Conservation (phyloP, 2,329 filamentous ascomycete genomes). For the Sporothrix mexicana region DNA sequence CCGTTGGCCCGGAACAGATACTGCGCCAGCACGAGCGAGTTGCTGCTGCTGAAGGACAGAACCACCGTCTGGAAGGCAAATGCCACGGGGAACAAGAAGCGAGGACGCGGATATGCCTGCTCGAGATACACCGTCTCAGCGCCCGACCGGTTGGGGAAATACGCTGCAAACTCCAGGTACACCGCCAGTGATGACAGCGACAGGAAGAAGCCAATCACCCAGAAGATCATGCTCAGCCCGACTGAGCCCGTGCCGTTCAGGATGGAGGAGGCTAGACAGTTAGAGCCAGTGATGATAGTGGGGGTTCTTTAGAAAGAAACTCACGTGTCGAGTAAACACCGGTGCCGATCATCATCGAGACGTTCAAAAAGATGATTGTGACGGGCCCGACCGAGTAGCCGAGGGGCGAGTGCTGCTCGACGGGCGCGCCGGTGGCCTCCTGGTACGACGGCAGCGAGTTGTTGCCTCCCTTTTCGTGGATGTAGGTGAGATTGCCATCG, state of each 20-base stretch:
- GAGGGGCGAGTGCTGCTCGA: conserved; percentile 64
- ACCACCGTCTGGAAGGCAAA: conserved; percentile 69
- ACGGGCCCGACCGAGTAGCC: conserved; percentile 63
- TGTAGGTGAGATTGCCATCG: conserved; percentile 31
- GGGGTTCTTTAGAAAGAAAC: conserved; percentile 40
- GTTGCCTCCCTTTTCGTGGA: conserved; percentile 39
- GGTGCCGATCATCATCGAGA: conserved; percentile 67
- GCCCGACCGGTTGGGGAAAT: conserved; percentile 70
- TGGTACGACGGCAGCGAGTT: conserved; percentile 46
- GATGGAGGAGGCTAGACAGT: conserved; percentile 59
- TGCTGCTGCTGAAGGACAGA: conserved; percentile 69
- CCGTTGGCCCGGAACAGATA: conserved; percentile 67
- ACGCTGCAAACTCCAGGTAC: conserved; percentile 68
- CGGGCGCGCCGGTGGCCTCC: conserved; percentile 65
- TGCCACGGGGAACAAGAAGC: conserved; percentile 66
- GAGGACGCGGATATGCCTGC: conserved; percentile 68
- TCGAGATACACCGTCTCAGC: conserved; percentile 72
- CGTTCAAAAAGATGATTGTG: conserved; percentile 64
- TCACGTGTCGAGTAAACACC: conserved; percentile 67
- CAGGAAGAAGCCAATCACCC: conserved; percentile 67
- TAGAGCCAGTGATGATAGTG: not conserved
- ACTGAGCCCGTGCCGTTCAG: conserved; percentile 65
- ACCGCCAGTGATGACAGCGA: conserved; percentile 60
- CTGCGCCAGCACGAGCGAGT: conserved; percentile 66
- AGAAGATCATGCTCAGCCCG: conserved; percentile 67